phyloP scores from a whole-genome alignment of 768 basidiomycete genomes.

The Naganishia friedmannii region DNA sequence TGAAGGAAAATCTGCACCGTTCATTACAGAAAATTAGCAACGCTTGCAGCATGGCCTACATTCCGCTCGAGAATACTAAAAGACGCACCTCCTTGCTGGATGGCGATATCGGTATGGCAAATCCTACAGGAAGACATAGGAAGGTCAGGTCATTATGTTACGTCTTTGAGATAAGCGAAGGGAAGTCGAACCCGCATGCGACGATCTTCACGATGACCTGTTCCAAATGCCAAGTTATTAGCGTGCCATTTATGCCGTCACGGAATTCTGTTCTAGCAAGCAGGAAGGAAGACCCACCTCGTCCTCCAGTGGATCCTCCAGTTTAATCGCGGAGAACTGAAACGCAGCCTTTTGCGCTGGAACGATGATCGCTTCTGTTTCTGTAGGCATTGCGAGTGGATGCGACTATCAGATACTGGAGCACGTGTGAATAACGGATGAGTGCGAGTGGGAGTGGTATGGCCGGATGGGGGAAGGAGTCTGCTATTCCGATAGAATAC shows the following conservation, averaged over 20 bases:
- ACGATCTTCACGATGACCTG: conserved; percentile 20
- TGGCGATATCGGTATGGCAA: conserved; percentile 26
- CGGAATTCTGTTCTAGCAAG: no score
- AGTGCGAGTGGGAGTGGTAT: no score
- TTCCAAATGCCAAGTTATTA: no score
- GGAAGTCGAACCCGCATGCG: conserved; percentile 18
- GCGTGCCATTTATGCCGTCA: not conserved
- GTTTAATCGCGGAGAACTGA: not conserved
- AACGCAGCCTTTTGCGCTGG: not conserved
- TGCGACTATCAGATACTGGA: no score
- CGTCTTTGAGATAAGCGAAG: not conserved
- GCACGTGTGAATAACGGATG: no score
- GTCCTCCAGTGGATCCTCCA: conserved; percentile 5
- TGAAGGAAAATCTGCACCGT: conserved; percentile 13
- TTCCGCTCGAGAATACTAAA: not conserved
- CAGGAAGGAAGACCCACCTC: not conserved
- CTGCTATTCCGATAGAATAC: no score
- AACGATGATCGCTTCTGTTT: conserved; percentile 11
- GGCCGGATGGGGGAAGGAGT: no score
- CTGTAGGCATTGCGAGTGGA: not conserved
- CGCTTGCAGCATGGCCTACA: not conserved
- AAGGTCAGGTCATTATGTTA: not conserved
- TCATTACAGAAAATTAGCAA: not conserved
- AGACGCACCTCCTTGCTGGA: conserved; percentile 24
- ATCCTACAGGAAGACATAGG: not conserved